Evolutionary conservation across 23 red algal species (phyloP).

Genomic region (Gracilariopsis chorda): DNA sequence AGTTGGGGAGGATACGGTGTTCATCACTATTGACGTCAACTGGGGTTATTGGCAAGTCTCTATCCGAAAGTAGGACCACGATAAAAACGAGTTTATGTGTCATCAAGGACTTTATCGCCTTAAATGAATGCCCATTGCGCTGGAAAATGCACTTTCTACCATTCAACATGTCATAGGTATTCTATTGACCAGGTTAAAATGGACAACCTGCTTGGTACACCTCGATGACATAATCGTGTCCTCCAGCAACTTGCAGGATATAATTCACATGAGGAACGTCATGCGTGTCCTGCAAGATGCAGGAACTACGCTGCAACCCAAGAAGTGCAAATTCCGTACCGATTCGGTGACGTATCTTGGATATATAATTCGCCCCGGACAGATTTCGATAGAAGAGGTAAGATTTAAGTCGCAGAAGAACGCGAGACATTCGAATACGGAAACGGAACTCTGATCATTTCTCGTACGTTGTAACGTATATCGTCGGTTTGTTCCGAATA

Average conservation of each 20-base stretch:
- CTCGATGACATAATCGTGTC: background rate
- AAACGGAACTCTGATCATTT: background rate
- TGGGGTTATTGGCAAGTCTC: no score
- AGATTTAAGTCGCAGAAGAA: background rate
- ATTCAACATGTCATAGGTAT: background rate
- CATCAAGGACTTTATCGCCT: background rate
- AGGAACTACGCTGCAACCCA: background rate
- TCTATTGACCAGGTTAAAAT: background rate
- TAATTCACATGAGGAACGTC: background rate
- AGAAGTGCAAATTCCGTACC: background rate
- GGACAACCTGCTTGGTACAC: background rate
- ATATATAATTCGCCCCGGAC: background rate
- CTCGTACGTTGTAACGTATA: background rate
- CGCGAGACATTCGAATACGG: background rate
- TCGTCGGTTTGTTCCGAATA: background rate
- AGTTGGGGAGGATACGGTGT: background rate
- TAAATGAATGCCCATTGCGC: background rate
- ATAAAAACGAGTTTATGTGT: background rate
- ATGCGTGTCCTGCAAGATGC: background rate
- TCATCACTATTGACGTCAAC: background rate
- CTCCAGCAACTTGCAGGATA: background rate
- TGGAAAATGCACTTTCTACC: background rate
- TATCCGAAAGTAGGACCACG: background rate
- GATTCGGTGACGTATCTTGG: constrained; percentile 7
- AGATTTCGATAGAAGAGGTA: background rate